Conservation (phyloP, 345 rosid species). For the Citrus reticulata region DNA sequence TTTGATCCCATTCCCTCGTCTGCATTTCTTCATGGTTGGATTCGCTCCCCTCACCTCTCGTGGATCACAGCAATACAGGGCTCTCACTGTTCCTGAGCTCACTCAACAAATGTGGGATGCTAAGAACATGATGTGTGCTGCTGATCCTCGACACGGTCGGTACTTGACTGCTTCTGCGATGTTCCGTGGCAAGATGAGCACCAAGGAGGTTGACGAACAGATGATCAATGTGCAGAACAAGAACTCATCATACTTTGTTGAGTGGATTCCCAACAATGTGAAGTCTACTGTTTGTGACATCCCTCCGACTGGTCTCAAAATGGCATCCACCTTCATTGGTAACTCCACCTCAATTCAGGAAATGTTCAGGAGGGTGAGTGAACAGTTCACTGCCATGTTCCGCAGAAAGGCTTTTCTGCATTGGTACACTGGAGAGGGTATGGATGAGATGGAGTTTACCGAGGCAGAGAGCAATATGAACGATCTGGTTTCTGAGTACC, state of each 20-base stretch:
- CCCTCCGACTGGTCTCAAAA: slow-evolving; percentile 71
- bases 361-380: slow-evolving; percentile 73
- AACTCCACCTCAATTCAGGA: slow-evolving; percentile 61
- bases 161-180: slow-evolving; percentile 67
- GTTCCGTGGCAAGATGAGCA: slow-evolving; percentile 81
- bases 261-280: slow-evolving; percentile 81
- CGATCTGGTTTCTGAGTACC: slow-evolving; percentile 72
- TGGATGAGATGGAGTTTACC: slow-evolving; percentile 50
- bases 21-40: slow-evolving; percentile 78
- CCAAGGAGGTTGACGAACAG: slow-evolving; percentile 56
- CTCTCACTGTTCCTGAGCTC: slow-evolving; percentile 75
- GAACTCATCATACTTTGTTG: slow-evolving; percentile 72
- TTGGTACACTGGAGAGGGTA: slow-evolving; percentile 52
- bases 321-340: slow-evolving; percentile 80
- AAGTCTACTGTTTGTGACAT: slow-evolving; percentile 79
- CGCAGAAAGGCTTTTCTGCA: slow-evolving; percentile 73
- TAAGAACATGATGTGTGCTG: slow-evolving; percentile 53
- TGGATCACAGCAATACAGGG: slow-evolving; percentile 70
- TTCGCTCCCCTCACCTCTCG: slow-evolving; percentile 75
- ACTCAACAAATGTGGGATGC: slow-evolving; percentile 57
- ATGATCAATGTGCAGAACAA: slow-evolving; percentile 81
- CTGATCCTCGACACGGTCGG: slow-evolving; percentile 51
- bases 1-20: slow-evolving; percentile 70
- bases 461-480: slow-evolving; percentile 71
- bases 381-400: slow-evolving; percentile 77